Conservation (phyloP, 2,329 filamentous ascomycete genomes). For the Dactylonectria macrodidyma region DNA sequence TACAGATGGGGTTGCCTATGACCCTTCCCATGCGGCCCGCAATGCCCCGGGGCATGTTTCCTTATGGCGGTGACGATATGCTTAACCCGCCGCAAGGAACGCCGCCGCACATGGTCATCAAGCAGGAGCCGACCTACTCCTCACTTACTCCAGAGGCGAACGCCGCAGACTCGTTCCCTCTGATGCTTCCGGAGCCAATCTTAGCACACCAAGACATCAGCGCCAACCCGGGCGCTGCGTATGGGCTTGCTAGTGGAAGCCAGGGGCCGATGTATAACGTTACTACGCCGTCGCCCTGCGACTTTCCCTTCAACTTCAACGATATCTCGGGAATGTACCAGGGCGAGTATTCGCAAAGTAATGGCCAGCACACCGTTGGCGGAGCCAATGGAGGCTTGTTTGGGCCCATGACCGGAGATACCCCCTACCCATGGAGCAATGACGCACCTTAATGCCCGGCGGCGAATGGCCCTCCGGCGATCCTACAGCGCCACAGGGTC, state of each 20-base stretch:
- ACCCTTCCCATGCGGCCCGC: conserved; percentile 31
- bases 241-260: conserved; percentile 36
- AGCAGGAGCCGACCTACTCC: conserved; percentile 39
- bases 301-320: conserved; percentile 46
- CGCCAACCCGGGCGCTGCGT: conserved; percentile 29
- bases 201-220: conserved; percentile 29
- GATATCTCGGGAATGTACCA: conserved; percentile 48
- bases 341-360: conserved; percentile 25
- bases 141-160: conserved; percentile 42
- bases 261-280: conserved; percentile 39
- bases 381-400: conserved; percentile 42
- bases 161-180: conserved; percentile 32
- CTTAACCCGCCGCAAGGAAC: conserved; percentile 42
- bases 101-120: conserved; percentile 37
- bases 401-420: conserved; percentile 31
- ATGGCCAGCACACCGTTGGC: conserved; percentile 23
- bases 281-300: conserved; percentile 33
- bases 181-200: conserved; percentile 41
- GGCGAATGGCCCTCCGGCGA: conserved; percentile 20
- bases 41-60: conserved; percentile 42
- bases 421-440: conserved; percentile 38
- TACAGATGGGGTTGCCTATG: not conserved
- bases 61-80: conserved; percentile 41
- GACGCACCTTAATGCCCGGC: conserved; percentile 35
- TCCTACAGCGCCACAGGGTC: conserved; percentile 32